Percentiles rank a stretch among this genome's conserved stretches.
Evolutionary conservation across 768 basidiomycete species (phyloP).

Genomic region (Filobasidium wieringae): DNA sequence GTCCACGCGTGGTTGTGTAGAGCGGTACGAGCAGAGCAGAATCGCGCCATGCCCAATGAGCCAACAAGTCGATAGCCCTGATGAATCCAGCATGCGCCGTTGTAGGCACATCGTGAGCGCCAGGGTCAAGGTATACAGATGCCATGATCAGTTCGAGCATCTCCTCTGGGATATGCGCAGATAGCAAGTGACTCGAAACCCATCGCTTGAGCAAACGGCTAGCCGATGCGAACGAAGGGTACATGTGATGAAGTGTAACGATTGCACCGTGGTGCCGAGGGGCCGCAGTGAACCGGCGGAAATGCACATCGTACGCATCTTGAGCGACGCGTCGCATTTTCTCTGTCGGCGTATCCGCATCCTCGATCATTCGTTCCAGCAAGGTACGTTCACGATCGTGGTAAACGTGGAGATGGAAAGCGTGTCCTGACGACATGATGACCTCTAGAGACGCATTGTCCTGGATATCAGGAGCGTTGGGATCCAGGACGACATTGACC

Average conservation of each 20-base stretch:
- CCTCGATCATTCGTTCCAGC: constrained; percentile 54
- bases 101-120: constrained; percentile 47
- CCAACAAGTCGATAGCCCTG: constrained; percentile 57
- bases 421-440: constrained; percentile 68
- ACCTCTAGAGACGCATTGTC: constrained; percentile 68
- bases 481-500: constrained; percentile 8
- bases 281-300: constrained; percentile 60
- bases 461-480: constrained; percentile 46
- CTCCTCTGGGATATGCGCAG: constrained; percentile 60
- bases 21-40: constrained; percentile 61
- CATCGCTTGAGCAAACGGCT: constrained; percentile 84
- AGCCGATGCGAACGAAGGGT: constrained; percentile 66
- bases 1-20: constrained; percentile 41
- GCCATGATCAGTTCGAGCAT: constrained; percentile 78
- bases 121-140: constrained; percentile 56
- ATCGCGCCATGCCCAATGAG: constrained; percentile 59
- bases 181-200: constrained; percentile 75
- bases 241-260: constrained; percentile 64
- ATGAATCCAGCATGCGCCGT: constrained; percentile 58
- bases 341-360: constrained; percentile 35
- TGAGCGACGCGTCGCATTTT: constrained; percentile 16
- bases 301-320: constrained; percentile 47
- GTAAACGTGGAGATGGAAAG: constrained; percentile 71
- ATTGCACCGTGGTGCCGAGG: constrained; percentile 79
- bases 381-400: constrained; percentile 74